Base-by-base conservation (phyloP, 305 asterid genomes). In the Fraxinus sp. region DNA sequence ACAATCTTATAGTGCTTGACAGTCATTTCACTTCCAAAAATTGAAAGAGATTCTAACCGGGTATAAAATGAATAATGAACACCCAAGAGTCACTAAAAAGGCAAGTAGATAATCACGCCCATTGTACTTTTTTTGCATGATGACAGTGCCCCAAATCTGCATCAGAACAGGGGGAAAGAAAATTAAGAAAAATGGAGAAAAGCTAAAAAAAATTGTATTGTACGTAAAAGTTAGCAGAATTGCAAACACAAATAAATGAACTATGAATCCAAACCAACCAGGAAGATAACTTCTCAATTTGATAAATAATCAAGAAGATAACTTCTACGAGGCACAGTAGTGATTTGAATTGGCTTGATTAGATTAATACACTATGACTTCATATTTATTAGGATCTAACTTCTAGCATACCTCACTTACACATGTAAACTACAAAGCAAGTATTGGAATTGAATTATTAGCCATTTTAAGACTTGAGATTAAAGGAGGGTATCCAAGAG, bases 141-240 rank as follows among this genome's bases (percentile, higher is more conserved):
- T 96, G 81, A 89, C 32, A 79, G 97, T 90, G 76, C 99, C 99
- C 99, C 99, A 96, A 68, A 96, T 86, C 98, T 96, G 98, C 92
- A 86, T 84, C 74, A 75, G 81, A 26, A 81, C 72, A 82, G 18
- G 33, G 75, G 77, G 49, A 77, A 49, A 36, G 59, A 66, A 82
- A 49, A 81, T 81, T 24, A 62, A 84, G 78, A 62, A 83, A 76
- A 83, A 83, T 13, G 39, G 36, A 33, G 18, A 3, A 4, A 13
- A 68, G 5, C 39, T 64, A 39, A 59, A 59, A 7, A 18, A 66
- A 44, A 44, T 44, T 26, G 74, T 14, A 28, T 66, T 22, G 73
- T 66, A 26, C 2, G 1, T 64, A 64, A 9, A 20, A 62, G 24
- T 22, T 5, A 59, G 70, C 26, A 18, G 13, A 59, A 59, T 20